Conservation (phyloP, 106 monocot species). For the Allium cepa region DNA sequence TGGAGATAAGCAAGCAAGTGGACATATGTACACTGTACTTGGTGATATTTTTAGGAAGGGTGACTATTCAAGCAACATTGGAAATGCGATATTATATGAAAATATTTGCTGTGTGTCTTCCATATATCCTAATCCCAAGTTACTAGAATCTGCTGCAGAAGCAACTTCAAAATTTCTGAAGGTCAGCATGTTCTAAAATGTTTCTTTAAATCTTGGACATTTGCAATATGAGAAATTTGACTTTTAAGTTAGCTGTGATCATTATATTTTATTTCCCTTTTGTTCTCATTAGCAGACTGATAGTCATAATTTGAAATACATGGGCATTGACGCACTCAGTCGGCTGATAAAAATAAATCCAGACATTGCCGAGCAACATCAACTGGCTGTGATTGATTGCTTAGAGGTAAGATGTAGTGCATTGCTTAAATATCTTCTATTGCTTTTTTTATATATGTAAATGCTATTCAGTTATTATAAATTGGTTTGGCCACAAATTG, state of each 20-base stretch:
- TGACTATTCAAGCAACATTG: conserved; percentile 89
- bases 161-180: conserved; percentile 96
- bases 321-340: conserved; percentile 99
- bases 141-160: conserved; percentile 76
- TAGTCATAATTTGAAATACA: conserved; percentile 92
- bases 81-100: conserved; percentile 93
- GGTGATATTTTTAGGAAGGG: conserved; percentile 81
- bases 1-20: conserved; percentile 91
- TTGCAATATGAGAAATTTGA: neutral
- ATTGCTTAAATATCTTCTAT: too few species aligned
- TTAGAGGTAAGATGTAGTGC: conserved; percentile 54
- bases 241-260: neutral
- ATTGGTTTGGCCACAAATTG: too few species aligned
- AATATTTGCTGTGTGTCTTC: conserved; percentile 96
- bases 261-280: conserved; percentile 4
- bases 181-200: conserved; percentile 34
- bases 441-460: too few species aligned
- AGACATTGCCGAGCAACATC: conserved; percentile 97
- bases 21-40: conserved; percentile 76
- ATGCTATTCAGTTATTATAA: too few species aligned
- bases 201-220: neutral
- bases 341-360: conserved; percentile 91
- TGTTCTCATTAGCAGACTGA: conserved; percentile 55
- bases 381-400: conserved; percentile 98
- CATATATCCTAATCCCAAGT: conserved; percentile 74